A percentile compares a stretch with the other conserved stretches of the same genome.
phyloP scores from a whole-genome alignment of 345 rosid genomes.

The Brassica cretica region DNA sequence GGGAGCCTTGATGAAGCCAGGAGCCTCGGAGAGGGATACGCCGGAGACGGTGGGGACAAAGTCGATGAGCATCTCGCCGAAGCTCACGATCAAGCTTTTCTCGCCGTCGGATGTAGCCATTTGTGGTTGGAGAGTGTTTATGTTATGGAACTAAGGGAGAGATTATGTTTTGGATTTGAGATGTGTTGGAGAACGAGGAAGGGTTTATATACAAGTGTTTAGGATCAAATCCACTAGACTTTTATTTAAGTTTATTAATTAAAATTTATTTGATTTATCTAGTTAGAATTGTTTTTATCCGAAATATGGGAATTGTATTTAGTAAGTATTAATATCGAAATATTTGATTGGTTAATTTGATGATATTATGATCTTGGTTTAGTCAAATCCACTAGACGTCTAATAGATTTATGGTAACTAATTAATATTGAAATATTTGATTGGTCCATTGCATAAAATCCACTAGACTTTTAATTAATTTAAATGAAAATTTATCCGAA shows the following conservation, averaged over 20 bases:
- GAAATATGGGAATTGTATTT: conserved; percentile 8
- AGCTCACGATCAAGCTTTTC: conserved; percentile 69
- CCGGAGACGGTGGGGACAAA: conserved; percentile 94
- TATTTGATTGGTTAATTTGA: conserved; percentile 16
- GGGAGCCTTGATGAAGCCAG: conserved; percentile 93
- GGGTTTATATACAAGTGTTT: conserved; percentile 16
- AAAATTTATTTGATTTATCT: conserved; percentile 1
- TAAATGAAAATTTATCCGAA: neutral
- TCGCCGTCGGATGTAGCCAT: conserved; percentile 65
- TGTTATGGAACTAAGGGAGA: neutral
- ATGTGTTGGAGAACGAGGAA: neutral
- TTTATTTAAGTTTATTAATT: neutral
- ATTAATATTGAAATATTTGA: conserved; percentile 7
- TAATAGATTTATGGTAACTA: neutral
- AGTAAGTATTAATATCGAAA: neutral
- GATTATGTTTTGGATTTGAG: neutral
- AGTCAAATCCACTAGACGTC: neutral
- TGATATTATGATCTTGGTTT: neutral
- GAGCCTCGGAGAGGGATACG: conserved; percentile 93
- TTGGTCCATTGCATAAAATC: neutral
- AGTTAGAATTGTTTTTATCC: neutral
- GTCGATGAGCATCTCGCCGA: conserved; percentile 98
- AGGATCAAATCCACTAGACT: neutral
- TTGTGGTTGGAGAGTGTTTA: conserved; percentile 10
- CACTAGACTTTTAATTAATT: neutral